A percentile compares a stretch with the other conserved stretches of the same genome.
Evolutionary conservation across 768 basidiomycete species (phyloP).

Genomic region (Holtermanniella nyarrowii): DNA sequence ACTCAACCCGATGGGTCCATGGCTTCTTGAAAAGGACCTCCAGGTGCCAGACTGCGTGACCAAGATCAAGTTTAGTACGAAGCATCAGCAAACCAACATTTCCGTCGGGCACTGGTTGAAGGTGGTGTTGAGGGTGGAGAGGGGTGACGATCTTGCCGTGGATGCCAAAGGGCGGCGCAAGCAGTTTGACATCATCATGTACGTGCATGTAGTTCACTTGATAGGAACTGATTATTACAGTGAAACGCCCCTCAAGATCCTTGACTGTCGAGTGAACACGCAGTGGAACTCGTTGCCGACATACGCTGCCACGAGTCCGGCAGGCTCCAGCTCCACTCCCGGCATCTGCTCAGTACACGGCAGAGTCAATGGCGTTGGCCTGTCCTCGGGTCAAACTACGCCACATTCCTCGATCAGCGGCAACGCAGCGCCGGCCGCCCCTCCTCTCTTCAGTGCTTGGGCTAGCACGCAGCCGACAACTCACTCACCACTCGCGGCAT

Average conservation of each 20-base stretch:
- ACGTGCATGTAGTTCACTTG: conserved; percentile 6
- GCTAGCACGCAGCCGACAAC: neutral
- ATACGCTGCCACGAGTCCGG: conserved; percentile 46
- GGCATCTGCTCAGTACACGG: conserved; percentile 39
- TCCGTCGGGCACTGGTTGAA: conserved; percentile 65
- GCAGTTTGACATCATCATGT: conserved; percentile 72
- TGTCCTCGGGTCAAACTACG: neutral
- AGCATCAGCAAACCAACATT: conserved; percentile 65
- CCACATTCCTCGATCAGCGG: neutral
- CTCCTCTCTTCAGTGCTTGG: neutral
- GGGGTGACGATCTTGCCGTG: conserved; percentile 57
- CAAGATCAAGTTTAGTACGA: conserved; percentile 64
- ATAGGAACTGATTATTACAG: conserved; percentile 20
- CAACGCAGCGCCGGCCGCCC: neutral
- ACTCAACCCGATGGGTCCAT: conserved; percentile 57
- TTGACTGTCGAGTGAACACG: conserved; percentile 76
- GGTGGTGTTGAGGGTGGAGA: conserved; percentile 69
- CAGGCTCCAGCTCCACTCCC: conserved; percentile 9
- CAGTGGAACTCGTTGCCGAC: conserved; percentile 69
- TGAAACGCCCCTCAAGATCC: conserved; percentile 65
- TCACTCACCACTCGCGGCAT: neutral
- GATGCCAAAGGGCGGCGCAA: conserved; percentile 66
- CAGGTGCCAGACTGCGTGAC: conserved; percentile 52
- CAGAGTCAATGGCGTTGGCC: conserved; percentile 4
- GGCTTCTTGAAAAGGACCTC: conserved; percentile 63